A percentile compares a stretch with the other conserved stretches of the same genome.
These are phyloP conservation scores for Phoma sp. DNA, from an alignment of 2,329 filamentous ascomycete genomes.

Conservation along the genomic window DNA sequence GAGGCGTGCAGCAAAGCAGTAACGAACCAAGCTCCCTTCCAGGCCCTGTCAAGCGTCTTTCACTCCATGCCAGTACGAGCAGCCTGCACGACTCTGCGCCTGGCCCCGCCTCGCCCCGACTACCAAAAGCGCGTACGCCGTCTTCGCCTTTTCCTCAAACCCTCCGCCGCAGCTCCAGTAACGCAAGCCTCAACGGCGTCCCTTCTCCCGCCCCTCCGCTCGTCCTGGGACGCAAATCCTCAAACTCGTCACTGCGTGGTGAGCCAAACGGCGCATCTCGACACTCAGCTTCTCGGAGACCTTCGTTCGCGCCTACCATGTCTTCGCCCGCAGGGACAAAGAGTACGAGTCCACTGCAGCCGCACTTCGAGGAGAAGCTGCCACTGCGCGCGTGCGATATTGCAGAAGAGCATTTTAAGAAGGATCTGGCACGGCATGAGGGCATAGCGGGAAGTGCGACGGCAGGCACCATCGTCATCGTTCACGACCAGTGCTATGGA, in stretches of 20 bases:
- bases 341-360: conserved; percentile 50
- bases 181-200: conserved; percentile 49
- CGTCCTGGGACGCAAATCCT: conserved; percentile 51
- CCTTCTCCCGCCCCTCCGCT: conserved; percentile 48
- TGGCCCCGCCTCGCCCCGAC: conserved; percentile 32
- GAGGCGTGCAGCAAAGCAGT: conserved; percentile 40
- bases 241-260: conserved; percentile 51
- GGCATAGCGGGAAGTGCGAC: conserved; percentile 42
- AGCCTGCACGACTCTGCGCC: conserved; percentile 40
- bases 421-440: conserved; percentile 70
- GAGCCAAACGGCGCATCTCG: conserved; percentile 46
- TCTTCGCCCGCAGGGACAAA: conserved; percentile 48
- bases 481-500: conserved; percentile 94
- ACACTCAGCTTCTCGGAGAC: conserved; percentile 48
- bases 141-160: conserved; percentile 42
- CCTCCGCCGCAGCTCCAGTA: conserved; percentile 52
- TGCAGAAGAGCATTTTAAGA: conserved; percentile 71
- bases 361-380: conserved; percentile 47
- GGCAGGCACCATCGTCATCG: conserved; percentile 75
- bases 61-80: conserved; percentile 42
- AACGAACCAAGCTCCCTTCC: conserved; percentile 42
- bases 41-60: conserved; percentile 45
- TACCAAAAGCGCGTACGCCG: conserved; percentile 25
- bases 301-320: conserved; percentile 52
- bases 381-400: conserved; percentile 62